Evolutionary conservation across 2,329 filamentous ascomycete species (phyloP), one percentile per base, ranked within the genome.

Genomic region (Diaporthe ampelina): DNA sequence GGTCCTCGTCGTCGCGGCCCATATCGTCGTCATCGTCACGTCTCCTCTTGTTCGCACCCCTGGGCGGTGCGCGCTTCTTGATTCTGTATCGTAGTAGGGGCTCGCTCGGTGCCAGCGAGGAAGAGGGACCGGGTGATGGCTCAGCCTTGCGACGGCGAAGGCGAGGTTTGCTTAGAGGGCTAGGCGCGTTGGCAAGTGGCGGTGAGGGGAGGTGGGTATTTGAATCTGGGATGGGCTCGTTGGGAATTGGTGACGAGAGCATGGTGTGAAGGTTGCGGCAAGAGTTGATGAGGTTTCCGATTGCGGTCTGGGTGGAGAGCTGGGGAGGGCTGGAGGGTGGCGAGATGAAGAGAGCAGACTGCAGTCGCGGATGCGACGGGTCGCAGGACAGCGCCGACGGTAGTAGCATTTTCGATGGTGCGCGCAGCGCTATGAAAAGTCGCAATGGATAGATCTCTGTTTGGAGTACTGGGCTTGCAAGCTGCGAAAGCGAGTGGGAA

Each of bases 201-300:
- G 90, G 90, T 32, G 89, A 90, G 19, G 88, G 89, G 7, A 90
- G 83, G 29, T 80, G 81, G 67, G 80, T 77, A 72, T 80, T 78
- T 29, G 78, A 74, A 9, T 80, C 86, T 52, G 87, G 86, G 40
- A 85, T 85, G 72, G 73, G 74, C 52, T 76, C 76, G 74, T 78
- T 78, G 26, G 80, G 77, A n/a, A 79, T 77, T 19, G 87, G 83
- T 5, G 84, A 78, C 35, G 86, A 82, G 75, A 92, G 86, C 78
- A 92, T 88, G 3, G 88, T 88, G 79, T 92, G 91, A 0, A 92
- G 86, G 7, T 88, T 89, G 81, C 89, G 90, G 80, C 90, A 92
- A 61, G 90, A 89, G 75, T 84, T 86, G 81, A 90, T 88, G 79
- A 92, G 86, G 82, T 88, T 89, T 79, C 84, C 85, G 77, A 91